Evolutionary conservation across 202 grass and related monocot genomes (phyloP).

Genomic region (Schoenoplectus tabernaemontani): DNA sequence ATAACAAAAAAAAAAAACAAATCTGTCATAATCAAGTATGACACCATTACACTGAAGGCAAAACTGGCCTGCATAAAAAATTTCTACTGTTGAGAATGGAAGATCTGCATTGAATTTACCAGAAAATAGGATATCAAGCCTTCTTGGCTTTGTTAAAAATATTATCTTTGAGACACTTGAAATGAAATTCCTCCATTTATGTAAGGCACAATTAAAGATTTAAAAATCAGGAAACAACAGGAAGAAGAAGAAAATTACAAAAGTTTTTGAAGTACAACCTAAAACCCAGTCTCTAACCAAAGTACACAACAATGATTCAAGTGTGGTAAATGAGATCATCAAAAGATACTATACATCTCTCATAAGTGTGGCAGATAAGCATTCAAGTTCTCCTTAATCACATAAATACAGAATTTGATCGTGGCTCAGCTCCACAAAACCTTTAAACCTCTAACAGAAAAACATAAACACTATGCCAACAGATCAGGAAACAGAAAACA

Average conservation of each 20-base stretch:
- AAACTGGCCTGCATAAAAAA: neutral
- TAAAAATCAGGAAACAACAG: neutral
- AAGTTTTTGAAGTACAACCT: neutral
- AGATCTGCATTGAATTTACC: neutral
- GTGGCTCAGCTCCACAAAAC: neutral
- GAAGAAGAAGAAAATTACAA: neutral
- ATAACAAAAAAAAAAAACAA: slow-evolving; percentile 1
- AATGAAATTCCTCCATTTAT: neutral
- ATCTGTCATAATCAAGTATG: neutral
- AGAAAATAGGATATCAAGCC: neutral
- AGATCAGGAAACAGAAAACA: neutral
- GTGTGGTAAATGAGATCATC: neutral
- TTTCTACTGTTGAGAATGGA: neutral
- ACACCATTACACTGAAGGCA: neutral
- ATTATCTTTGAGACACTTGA: neutral
- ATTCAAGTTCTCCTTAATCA: neutral
- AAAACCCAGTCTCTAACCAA: neutral
- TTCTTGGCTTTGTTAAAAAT: neutral
- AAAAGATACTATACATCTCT: neutral
- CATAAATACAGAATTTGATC: neutral
- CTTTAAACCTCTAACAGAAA: neutral
- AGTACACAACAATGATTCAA: neutral
- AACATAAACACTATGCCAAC: neutral
- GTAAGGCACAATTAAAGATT: neutral
- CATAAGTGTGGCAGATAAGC: neutral